Conservation (phyloP, 31 red algal genomes). For the Porphyra umbilicalis region DNA sequence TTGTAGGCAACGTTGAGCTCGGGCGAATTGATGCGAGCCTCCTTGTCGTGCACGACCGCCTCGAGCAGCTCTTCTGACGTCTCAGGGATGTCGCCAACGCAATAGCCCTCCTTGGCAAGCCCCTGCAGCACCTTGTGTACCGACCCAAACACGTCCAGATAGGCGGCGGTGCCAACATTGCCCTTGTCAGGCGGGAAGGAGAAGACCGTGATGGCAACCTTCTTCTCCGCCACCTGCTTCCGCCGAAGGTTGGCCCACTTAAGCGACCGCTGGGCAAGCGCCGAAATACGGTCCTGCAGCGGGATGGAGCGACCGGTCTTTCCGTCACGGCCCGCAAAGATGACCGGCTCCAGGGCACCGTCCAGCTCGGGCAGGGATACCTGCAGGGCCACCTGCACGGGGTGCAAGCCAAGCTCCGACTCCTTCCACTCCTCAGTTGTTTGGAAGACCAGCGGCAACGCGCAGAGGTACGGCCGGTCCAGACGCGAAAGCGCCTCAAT, state of each 20-base stretch:
- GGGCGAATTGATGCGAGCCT: conserved; percentile 83
- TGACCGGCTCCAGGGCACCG: conserved; percentile 93
- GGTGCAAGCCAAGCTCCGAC: conserved; percentile 92
- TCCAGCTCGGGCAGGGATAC: conserved; percentile 95
- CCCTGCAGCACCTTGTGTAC: conserved; percentile 79
- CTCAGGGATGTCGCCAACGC: conserved; percentile 74
- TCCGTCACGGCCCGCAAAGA: conserved; percentile 96
- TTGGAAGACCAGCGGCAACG: conserved; percentile 94
- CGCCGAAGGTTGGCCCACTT: conserved; percentile 87
- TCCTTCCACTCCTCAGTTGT: conserved; percentile 96
- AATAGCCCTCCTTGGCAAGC: conserved; percentile 68
- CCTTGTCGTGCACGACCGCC: conserved; percentile 89
- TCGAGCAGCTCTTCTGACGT: conserved; percentile 71
- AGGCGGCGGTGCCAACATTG: conserved; percentile 98
- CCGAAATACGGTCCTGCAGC: conserved; percentile 77
- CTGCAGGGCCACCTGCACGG: conserved; percentile 96
- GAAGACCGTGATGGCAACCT: conserved; percentile 95
- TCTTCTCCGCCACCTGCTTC: conserved; percentile 83
- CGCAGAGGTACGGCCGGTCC: conserved; percentile 92
- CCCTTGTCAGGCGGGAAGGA: conserved; percentile 99
- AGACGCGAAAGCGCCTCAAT: conserved; percentile 80
- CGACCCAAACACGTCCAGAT: conserved; percentile 96
- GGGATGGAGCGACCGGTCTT: conserved; percentile 95
- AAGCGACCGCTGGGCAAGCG: conserved; percentile 66
- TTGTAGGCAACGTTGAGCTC: conserved; percentile 96